Conservation (phyloP, 768 basidiomycete species). For the Xerocomellus dryophilus region DNA sequence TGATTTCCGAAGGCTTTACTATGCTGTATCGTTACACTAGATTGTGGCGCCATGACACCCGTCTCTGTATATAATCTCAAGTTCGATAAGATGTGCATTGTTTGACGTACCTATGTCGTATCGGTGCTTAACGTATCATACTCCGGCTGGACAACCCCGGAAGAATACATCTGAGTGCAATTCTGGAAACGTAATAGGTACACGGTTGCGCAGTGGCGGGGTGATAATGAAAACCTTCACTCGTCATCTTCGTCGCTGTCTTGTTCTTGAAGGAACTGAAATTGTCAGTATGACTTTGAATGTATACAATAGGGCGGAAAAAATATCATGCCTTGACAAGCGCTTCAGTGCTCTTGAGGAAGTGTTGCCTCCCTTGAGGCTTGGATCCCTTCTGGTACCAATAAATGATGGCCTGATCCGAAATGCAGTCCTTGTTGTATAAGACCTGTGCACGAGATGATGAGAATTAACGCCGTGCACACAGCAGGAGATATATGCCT, state of each 20-base stretch:
- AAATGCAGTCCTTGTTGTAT: conserved; percentile 94
- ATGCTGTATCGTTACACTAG: conserved; percentile 3
- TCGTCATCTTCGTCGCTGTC: conserved; percentile 62
- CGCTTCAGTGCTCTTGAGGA: conserved; percentile 82
- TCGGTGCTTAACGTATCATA: neutral
- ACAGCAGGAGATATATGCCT: conserved; percentile 43
- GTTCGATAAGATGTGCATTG: neutral
- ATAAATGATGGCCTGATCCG: conserved; percentile 95
- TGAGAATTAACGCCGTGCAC: conserved; percentile 4
- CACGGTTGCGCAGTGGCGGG: conserved; percentile 7
- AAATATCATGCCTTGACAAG: conserved; percentile 72
- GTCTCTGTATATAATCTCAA: neutral
- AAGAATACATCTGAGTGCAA: conserved; percentile 13
- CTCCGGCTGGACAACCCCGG: neutral
- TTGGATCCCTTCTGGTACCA: conserved; percentile 98
- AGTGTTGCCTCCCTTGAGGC: conserved; percentile 92
- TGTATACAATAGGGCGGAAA: neutral
- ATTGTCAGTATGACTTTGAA: conserved; percentile 40
- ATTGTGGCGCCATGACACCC: neutral
- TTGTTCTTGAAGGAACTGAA: conserved; percentile 86
- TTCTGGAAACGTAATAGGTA: conserved; percentile 18
- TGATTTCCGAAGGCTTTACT: too few relatives aligned
- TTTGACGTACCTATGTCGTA: conserved; percentile 4
- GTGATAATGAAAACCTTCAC: conserved; percentile 9
- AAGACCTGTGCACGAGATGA: conserved; percentile 58